Base-by-base conservation (phyloP, 352 stramenopile genomes). In the Thalassiosira mediterranea region DNA sequence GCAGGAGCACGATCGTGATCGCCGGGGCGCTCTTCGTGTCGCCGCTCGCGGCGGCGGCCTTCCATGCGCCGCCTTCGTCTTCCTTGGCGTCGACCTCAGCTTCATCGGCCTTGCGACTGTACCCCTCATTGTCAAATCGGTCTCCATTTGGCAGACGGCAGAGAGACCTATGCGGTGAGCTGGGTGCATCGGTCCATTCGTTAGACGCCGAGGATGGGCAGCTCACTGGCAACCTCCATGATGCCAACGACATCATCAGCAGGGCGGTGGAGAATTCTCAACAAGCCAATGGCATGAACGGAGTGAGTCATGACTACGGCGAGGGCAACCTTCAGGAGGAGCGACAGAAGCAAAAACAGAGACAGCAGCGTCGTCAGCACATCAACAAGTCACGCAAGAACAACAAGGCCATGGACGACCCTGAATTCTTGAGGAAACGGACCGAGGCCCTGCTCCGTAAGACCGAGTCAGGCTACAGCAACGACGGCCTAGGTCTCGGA, bases 381-480 rank as follows among this genome's bases (percentile, higher is more conserved):
- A 58, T 63, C 15, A 47, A 48, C 10, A 70, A 70, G 32, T 51
- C 60, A n/a, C 37, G 51, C 53, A 75, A 69, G 5, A 70, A 70
- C 31, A 90, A 90, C 63, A 57, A 46, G 42, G 76, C 77, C 47
- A 81, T 88, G 72, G 66, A 65, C 0, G 79, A 90, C 49, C 66
- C 60, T 0, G 52, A 53, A 10, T 88, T 88, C 53, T 34, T 90
- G 7, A 34, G 80, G 21, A 90, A 90, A 47, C 67, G 76, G 13
- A 90, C 83, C 5, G 49, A 73, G 19, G 56, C 64, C 53, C 54
- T 90, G 0, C 29, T 90, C 3, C 32, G 29, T 26, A 72, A 61
- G 4, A 84, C 77, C 5, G 31, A 57, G 37, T 47, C 11, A 47
- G 52, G 17, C n/a, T n/a, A 19, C 1, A 48, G 58, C 25, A 56